Base-by-base conservation (phyloP, 768 basidiomycete genomes). In the Leccinum longicurvipes region DNA sequence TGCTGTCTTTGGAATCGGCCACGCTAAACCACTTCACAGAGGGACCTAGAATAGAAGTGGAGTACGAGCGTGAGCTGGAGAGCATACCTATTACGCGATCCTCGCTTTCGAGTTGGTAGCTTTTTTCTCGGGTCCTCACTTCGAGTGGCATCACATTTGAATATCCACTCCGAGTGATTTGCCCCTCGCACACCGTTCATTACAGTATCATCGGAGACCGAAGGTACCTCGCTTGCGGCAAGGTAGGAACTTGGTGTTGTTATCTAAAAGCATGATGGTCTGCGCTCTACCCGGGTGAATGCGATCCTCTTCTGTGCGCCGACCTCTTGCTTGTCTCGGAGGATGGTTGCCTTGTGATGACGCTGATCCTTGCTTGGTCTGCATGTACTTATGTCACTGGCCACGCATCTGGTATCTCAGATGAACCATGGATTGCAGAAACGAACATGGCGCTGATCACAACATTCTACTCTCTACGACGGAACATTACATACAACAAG, bases 11-110 rank as follows among this genome's bases (percentile, higher is more conserved):
- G 47, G 2, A 21, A 29, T 47, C 21, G 57, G 24, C 47, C 45
- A 55, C 45, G 44, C 62, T 69, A 46, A 69, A 29, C 41, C 45
- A 39, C 39, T 44, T 49, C 57, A 10, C 69, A 87, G 86, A 79
- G 65, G 89, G 86, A 19, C 87, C 93, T 14, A 79, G 87, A 60
- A 87, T 98, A 66, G 92, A 98, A 70, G 87, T 98, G 65, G 96
- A 98, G 73, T 97, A 97, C 83, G 95, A 98, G 72, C 84, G 91
- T 69, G 95, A 97, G 75, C 78, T 89, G 72, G 92, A 88, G 67
- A 85, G 79, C 60, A 68, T 82, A 50, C 82, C 82, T 41, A 72
- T 84, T 45, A 77, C 76, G 34, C 80, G 77, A 60, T 79, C 79
- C 41, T 73, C 74, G 14, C 67, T 83, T 59, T 76, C 80, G 42